A percentile compares a stretch with the other conserved stretches of the same genome.
These are phyloP conservation scores for Luffa acutangula DNA, from an alignment of 306 rosid genomes.

Conservation along the genomic window DNA sequence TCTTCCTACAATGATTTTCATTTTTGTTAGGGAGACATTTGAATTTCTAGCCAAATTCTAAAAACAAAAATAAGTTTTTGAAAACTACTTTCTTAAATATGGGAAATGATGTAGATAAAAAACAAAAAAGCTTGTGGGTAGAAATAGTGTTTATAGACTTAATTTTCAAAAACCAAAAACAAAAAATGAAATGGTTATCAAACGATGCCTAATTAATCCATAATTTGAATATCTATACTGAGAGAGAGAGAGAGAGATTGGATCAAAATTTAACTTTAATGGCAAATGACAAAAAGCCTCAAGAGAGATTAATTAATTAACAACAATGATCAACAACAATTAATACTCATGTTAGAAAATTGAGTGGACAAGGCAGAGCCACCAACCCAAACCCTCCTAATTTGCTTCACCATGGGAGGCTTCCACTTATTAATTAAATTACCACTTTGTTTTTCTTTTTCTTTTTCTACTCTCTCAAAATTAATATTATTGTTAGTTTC, in stretches of 20 bases:
- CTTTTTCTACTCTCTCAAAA: background rate
- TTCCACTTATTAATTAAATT: conserved; percentile 21
- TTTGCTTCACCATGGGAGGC: conserved; percentile 35
- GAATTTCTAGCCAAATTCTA: no score
- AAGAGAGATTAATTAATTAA: background rate
- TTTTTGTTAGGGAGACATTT: no score
- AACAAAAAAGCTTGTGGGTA: no score
- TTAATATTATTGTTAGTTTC: background rate
- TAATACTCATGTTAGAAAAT: conserved; percentile 41
- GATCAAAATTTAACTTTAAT: background rate
- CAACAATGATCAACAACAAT: conserved; percentile 20
- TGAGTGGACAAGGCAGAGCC: conserved; percentile 54
- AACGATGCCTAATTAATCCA: no score
- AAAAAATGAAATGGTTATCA: no score
- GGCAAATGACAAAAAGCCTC: background rate
- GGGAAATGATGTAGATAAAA: no score
- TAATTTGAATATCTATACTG: no score
- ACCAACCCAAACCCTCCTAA: conserved; percentile 20
- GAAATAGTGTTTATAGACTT: no score
- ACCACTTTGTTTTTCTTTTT: background rate
- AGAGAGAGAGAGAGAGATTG: background rate
- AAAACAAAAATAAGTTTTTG: no score
- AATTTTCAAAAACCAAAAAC: no score
- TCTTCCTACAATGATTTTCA: no score
- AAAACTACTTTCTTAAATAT: no score